Evolutionary conservation across 1,139 yeast genomes (phyloP).

Genomic region (Diutina pseudorugosa): DNA sequence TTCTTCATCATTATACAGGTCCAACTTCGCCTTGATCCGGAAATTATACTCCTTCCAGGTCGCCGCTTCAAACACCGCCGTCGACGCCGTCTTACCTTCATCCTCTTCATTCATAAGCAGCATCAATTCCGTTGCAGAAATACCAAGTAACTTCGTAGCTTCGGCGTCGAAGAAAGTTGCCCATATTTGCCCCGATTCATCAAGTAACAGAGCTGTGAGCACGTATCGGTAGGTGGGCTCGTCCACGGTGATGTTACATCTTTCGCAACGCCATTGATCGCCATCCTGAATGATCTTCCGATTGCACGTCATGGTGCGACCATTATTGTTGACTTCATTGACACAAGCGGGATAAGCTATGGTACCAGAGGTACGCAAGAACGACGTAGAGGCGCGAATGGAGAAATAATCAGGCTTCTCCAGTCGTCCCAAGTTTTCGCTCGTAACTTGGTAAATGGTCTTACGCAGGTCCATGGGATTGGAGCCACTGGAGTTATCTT

Average conservation of each 20-base stretch:
- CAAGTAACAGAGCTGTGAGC: constrained; percentile 59
- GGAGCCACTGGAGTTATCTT: constrained; percentile 14
- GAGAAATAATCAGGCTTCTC: constrained; percentile 73
- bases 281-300: constrained; percentile 68
- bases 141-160: constrained; percentile 57
- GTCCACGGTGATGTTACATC: constrained; percentile 59
- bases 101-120: constrained; percentile 26
- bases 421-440: constrained; percentile 57
- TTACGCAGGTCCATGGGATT: constrained; percentile 36
- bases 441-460: constrained; percentile 54
- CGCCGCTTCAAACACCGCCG: constrained; percentile 37
- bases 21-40: constrained; percentile 73
- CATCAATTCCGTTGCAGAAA: constrained; percentile 55
- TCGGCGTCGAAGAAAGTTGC: constrained; percentile 78
- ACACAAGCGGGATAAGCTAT: constrained; percentile 89
- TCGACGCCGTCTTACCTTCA: constrained; percentile 28
- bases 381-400: constrained; percentile 62
- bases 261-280: constrained; percentile 87
- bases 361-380: constrained; percentile 51
- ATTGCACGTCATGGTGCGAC: constrained; percentile 36
- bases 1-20: constrained; percentile 66
- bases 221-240: constrained; percentile 74
- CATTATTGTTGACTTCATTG: constrained; percentile 26
- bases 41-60: constrained; percentile 62
- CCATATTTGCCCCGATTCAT: constrained; percentile 79